Evolutionary conservation across 305 asterid genomes (phyloP).

Genomic region (Rubia peregrina): DNA sequence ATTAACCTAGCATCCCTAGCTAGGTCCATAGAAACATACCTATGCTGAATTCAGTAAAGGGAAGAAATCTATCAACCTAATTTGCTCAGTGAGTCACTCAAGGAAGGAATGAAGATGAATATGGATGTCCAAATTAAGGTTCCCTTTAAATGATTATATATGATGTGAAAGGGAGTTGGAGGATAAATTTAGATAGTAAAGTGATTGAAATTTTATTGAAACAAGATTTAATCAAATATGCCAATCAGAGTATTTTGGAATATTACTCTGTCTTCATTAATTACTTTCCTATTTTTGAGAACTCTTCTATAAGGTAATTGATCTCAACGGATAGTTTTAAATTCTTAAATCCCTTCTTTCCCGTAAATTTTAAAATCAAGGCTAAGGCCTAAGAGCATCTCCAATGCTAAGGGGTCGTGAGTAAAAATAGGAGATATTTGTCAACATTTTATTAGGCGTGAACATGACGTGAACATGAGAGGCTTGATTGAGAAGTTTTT

Average conservation of each 20-base stretch:
- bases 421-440: too few species aligned
- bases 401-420: too few species aligned
- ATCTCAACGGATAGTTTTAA: too few species aligned
- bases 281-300: not conserved
- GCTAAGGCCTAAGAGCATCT: too few species aligned
- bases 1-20: not conserved
- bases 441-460: too few species aligned
- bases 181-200: not conserved
- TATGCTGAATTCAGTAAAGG: not conserved
- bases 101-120: not conserved
- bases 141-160: not conserved
- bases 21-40: not conserved
- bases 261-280: not conserved
- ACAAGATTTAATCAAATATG: not conserved
- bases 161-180: not conserved
- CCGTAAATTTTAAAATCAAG: too few species aligned
- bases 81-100: too few species aligned
- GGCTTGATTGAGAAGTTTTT: too few species aligned
- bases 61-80: not conserved
- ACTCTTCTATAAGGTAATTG: not conserved
- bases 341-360: too few species aligned
- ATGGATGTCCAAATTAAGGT: not conserved
- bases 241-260: not conserved
- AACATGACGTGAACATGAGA: too few species aligned
- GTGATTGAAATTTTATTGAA: not conserved